These are phyloP conservation scores for Posidonia oceanica DNA, from an alignment of 116 monocot species.

Conservation along the genomic window DNA sequence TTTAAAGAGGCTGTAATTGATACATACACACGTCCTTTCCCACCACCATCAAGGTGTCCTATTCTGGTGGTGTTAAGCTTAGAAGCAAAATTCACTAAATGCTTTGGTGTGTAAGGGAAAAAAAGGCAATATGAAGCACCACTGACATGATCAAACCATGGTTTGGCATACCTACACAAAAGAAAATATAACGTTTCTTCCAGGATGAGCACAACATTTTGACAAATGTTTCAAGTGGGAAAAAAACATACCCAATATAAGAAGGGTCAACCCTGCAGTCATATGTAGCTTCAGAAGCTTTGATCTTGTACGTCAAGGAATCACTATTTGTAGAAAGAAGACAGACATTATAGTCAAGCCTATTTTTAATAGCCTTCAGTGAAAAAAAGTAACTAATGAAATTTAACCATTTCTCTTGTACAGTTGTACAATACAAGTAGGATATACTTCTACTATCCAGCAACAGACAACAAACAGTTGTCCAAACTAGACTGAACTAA, in stretches of 20 bases:
- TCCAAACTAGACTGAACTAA: too few relatives aligned
- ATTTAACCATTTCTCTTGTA: too few relatives aligned
- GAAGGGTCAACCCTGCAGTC: slow-evolving; percentile 71
- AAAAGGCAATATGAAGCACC: slow-evolving; percentile 66
- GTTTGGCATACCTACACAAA: slow-evolving; percentile 46
- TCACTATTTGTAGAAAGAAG: slow-evolving; percentile 21
- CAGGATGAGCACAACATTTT: neutral
- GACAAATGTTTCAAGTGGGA: neutral
- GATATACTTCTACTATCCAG: too few relatives aligned
- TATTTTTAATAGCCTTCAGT: too few relatives aligned
- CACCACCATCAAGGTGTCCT: slow-evolving; percentile 7
- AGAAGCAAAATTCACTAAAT: slow-evolving; percentile 31
- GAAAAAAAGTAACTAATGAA: too few relatives aligned
- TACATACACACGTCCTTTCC: slow-evolving; percentile 33
- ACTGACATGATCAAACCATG: slow-evolving; percentile 52
- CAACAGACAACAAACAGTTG: too few relatives aligned
- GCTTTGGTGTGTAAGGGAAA: slow-evolving; percentile 68
- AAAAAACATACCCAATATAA: slow-evolving; percentile 61
- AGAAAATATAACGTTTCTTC: neutral
- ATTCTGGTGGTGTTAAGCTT: slow-evolving; percentile 22
- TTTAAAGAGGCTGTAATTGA: slow-evolving; percentile 48
- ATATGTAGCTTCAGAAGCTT: slow-evolving; percentile 19
- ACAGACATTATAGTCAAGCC: neutral
- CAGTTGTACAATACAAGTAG: too few relatives aligned
- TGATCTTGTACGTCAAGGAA: slow-evolving; percentile 15